These are phyloP conservation scores for Thermochaetoides thermophila DNA, from an alignment of 495 filamentous ascomycete species.

Conservation along the genomic window DNA sequence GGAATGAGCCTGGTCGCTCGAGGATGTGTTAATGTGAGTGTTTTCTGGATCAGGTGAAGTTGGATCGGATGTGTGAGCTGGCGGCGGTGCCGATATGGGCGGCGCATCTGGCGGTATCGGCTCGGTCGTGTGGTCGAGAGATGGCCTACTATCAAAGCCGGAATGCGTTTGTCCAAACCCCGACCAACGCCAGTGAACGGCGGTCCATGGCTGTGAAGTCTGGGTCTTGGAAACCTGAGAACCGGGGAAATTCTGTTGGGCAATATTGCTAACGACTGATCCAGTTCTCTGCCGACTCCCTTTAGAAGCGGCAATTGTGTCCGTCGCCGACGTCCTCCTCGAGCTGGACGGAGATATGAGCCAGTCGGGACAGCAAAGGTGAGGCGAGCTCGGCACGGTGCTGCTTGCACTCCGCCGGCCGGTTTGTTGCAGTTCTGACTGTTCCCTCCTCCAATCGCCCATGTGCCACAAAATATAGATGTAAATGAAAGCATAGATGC, in stretches of 20 bases:
- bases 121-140: constrained; percentile 10
- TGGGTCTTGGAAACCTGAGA: constrained; percentile 2
- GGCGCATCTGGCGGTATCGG: constrained; percentile 1
- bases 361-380: constrained; percentile 26
- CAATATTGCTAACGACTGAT: constrained; percentile 21
- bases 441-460: constrained; percentile 17
- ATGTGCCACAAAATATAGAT: constrained; percentile 39
- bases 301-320: constrained; percentile 11
- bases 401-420: background rate
- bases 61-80: constrained; percentile 9
- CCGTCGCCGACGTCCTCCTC: constrained; percentile 12
- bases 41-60: too few species aligned
- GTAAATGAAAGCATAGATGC: constrained; percentile 52
- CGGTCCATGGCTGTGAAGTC: background rate
- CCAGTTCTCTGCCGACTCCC: constrained; percentile 15
- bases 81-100: constrained; percentile 3
- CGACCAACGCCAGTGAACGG: constrained; percentile 24
- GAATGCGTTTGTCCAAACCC: constrained; percentile 15
- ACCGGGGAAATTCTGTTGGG: too few species aligned
- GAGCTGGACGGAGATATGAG: constrained; percentile 21
- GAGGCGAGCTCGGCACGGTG: constrained; percentile 17
- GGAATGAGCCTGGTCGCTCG: too few species aligned
- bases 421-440: constrained; percentile 9
- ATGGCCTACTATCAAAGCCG: background rate
- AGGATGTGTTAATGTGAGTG: too few species aligned